phyloP scores from a whole-genome alignment of 108 stramenopile species.

The Skeletonema grethae region DNA sequence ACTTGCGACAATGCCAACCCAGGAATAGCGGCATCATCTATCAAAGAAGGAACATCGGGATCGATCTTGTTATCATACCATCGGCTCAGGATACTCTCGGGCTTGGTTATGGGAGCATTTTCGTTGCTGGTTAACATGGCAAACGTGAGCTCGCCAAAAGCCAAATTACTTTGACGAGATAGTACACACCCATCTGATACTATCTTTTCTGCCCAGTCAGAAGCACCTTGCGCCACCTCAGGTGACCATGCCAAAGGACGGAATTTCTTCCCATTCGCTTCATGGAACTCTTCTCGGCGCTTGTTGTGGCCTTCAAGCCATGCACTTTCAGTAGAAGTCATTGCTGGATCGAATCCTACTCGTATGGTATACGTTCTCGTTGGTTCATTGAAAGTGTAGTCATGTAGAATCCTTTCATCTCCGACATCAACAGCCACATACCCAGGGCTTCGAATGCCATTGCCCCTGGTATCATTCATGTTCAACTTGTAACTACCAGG shows the following conservation, averaged over 20 bases:
- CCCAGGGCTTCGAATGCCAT: conserved; percentile 12
- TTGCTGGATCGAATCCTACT: conserved; percentile 29
- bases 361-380: conserved; percentile 21
- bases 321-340: conserved; percentile 28
- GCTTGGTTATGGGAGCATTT: not conserved
- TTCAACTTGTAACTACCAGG: not conserved
- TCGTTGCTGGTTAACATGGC: not conserved
- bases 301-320: conserved; percentile 41
- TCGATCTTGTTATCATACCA: not conserved
- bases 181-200: not conserved
- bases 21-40: not conserved
- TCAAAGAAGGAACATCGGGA: not conserved
- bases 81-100: not conserved
- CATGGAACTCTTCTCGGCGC: conserved; percentile 32
- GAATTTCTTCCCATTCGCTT: conserved; percentile 24
- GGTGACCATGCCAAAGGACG: conserved; percentile 39
- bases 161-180: not conserved
- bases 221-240: conserved; percentile 19
- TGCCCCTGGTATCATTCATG: not conserved
- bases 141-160: not conserved
- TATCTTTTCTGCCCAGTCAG: conserved; percentile 29
- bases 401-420: conserved; percentile 24
- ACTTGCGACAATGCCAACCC: not conserved
- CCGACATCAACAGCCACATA: conserved; percentile 17
- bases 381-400: conserved; percentile 11